Evolutionary conservation across 148 eudicot genomes (phyloP).

Genomic region (Suaeda aralocaspica): DNA sequence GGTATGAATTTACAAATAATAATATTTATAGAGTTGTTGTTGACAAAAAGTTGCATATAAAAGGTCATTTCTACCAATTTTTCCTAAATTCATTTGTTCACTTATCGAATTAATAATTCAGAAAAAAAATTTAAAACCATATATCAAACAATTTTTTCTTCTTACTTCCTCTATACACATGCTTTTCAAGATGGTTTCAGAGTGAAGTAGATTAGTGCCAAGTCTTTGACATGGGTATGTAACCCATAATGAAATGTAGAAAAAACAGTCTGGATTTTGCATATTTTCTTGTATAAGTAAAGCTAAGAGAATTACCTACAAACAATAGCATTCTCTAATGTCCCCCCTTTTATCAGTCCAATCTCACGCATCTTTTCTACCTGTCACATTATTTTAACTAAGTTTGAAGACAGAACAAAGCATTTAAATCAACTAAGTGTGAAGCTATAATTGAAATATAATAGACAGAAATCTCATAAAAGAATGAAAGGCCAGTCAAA

Average conservation of each 20-base stretch:
- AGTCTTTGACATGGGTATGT: not conserved
- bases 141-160: not conserved
- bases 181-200: not conserved
- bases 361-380: conserved; percentile 66
- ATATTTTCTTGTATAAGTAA: not conserved
- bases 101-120: not conserved
- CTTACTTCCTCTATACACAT: not conserved
- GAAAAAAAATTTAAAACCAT: too few species aligned
- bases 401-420: conserved; percentile 2
- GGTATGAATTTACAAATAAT: too few species aligned
- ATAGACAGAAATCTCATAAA: not conserved
- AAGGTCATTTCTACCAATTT: too few species aligned
- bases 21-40: too few species aligned
- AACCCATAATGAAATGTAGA: not conserved
- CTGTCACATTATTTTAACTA: conserved; percentile 35
- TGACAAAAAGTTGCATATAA: too few species aligned
- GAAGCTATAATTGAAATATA: not conserved
- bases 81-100: too few species aligned
- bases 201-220: not conserved
- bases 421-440: not conserved
- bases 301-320: conserved; percentile 55
- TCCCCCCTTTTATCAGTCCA: conserved; percentile 89
- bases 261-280: not conserved
- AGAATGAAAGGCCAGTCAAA: not conserved
- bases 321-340: conserved; percentile 75